Evolutionary conservation across 768 basidiomycete species (phyloP), one percentile per base, ranked within the genome.

Genomic region (Agrocybe pediades): DNA sequence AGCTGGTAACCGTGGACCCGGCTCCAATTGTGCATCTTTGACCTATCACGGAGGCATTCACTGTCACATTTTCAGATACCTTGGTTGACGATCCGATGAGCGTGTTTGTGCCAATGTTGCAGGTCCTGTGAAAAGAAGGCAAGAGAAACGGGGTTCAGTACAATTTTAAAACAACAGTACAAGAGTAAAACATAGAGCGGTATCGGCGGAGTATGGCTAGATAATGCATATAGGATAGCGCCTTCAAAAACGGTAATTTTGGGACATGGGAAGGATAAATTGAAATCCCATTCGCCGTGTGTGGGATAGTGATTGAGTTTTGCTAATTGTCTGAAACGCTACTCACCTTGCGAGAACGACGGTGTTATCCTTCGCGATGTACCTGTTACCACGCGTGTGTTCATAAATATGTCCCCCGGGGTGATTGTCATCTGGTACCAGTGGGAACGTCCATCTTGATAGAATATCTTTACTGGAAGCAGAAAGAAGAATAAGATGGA

Each of bases 351-450:
- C 88, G 19, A 98, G 82, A 24, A 80, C 64, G 54, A 97, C 89
- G 3, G 88, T 81, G 57, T 83, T 81, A 57, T 90, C 86, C 60
- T 86, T 84, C 17, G 94, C 85, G 56, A 95, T 81, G 65, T 98
- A 99, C 60, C 88, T 87, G 70, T 95, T 92, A 6, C 93, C 94
- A 24, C 89, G 83, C 29, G 88, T 80, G 64, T 95, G 86, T 65
- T 96, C 92, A 66, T 98, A 98, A 30, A 78, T 65, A 52, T 89
- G 85, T 6, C 87, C 87, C 13, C 87, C 82, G 2, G 93, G 94
- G 62, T 95, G 84, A 69, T 95, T 92, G 67, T 95, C 87, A 66
- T 98, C 97, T 8, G 96, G 96, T 4, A 95, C 94, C 8, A 98
- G 76, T 1, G 97, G 97, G 74, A 96, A 98, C 5, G 92, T 91